Conservation (phyloP, 2,329 filamentous ascomycete species). For the Trichoderma afroharzianum region DNA sequence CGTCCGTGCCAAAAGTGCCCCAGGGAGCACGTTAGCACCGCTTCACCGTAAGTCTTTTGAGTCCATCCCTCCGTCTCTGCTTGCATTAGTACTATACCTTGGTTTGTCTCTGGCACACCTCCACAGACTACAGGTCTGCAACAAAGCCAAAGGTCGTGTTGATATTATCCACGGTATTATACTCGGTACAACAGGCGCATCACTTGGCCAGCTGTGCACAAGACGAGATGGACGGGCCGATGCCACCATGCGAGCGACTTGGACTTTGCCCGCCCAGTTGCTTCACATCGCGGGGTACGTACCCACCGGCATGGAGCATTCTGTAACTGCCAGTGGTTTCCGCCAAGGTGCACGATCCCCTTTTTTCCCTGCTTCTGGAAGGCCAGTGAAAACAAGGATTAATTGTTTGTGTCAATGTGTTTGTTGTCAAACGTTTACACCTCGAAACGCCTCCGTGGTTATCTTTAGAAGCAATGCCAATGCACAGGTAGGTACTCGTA, state of each 20-base stretch:
- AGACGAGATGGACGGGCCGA: conserved; percentile 7
- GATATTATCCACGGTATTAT: conserved; percentile 2
- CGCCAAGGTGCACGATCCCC: background rate
- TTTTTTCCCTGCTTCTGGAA: background rate
- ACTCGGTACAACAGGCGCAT: conserved; percentile 9
- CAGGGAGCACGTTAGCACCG: background rate
- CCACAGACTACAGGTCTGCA: background rate
- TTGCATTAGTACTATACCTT: background rate
- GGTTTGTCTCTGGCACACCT: background rate
- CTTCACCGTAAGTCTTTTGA: conserved; percentile 11
- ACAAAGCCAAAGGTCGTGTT: background rate
- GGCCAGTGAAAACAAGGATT: background rate
- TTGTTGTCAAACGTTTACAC: background rate
- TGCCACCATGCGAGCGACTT: background rate
- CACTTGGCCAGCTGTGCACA: background rate
- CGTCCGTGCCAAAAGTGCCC: background rate
- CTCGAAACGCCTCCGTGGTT: background rate
- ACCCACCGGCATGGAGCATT: conserved; percentile 8
- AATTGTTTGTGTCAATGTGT: background rate
- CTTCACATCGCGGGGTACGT: conserved; percentile 16
- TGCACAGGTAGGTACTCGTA: background rate
- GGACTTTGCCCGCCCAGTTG: background rate
- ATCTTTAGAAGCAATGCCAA: background rate
- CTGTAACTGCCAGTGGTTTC: conserved; percentile 11
- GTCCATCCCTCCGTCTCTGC: background rate